phyloP scores from a whole-genome alignment of 139 green algal genomes.

The Pycnococcus provasolii region DNA sequence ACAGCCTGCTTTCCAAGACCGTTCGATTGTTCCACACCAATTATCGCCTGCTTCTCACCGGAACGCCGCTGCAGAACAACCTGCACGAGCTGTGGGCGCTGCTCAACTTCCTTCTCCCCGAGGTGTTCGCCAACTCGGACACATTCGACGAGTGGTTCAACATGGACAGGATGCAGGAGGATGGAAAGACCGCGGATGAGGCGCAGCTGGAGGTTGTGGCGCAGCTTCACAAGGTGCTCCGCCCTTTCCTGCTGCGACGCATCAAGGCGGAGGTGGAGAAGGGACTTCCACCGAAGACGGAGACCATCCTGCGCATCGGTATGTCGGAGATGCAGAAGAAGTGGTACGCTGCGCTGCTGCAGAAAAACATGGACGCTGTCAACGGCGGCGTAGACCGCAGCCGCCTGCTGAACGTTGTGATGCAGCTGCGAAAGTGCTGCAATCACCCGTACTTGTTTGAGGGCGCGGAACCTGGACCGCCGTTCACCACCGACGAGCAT shows the following conservation, averaged over 20 bases:
- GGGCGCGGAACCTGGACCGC: conserved; percentile 71
- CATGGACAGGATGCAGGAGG: background rate
- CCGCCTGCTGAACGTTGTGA: conserved; percentile 96
- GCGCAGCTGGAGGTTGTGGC: conserved; percentile 70
- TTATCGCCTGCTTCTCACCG: conserved; percentile 95
- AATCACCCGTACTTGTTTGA: conserved; percentile 92
- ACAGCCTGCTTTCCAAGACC: conserved; percentile 74
- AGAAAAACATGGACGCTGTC: conserved; percentile 86
- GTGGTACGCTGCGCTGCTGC: conserved; percentile 77
- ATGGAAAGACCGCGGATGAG: conserved; percentile 46
- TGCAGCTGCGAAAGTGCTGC: conserved; percentile 98
- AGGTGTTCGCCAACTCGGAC: conserved; percentile 82
- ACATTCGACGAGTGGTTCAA: conserved; percentile 97
- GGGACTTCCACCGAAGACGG: conserved; percentile 91
- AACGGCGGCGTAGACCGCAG: conserved; percentile 59
- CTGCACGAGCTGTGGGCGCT: conserved; percentile 97
- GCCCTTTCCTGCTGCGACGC: conserved; percentile 92
- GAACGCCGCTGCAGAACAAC: conserved; percentile 92
- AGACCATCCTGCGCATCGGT: conserved; percentile 95
- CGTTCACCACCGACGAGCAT: conserved; percentile 81
- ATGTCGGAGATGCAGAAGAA: conserved; percentile 91
- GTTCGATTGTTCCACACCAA: conserved; percentile 81
- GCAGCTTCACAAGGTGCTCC: conserved; percentile 96
- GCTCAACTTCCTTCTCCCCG: conserved; percentile 97
- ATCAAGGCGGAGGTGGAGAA: conserved; percentile 96